Conservation (phyloP, 2,329 filamentous ascomycete genomes). For the Hyphodiscus sp. region DNA sequence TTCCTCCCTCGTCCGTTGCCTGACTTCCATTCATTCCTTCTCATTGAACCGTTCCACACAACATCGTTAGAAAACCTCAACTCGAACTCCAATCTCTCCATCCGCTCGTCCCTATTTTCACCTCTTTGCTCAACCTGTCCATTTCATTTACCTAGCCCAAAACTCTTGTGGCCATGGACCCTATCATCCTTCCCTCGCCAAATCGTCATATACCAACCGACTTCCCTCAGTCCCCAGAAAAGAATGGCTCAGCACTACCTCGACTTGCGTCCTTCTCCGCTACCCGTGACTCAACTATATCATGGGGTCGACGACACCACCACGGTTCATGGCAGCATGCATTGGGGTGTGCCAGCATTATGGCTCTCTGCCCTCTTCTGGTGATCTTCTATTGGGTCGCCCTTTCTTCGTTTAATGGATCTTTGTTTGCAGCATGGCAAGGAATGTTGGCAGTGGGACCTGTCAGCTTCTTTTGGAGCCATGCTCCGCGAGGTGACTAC, state of each 20-base stretch:
- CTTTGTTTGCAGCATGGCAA: constrained; percentile 12
- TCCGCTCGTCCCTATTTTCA: neutral
- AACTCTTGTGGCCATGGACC: constrained; percentile 1
- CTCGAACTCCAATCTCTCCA: neutral
- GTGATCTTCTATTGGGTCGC: constrained; percentile 22
- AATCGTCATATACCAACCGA: constrained; percentile 6
- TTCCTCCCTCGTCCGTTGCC: neutral
- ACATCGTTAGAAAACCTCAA: neutral
- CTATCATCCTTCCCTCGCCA: constrained; percentile 12
- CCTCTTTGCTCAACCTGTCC: neutral
- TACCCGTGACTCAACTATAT: constrained; percentile 13
- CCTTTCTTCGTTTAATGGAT: constrained; percentile 18
- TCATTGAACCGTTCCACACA: neutral
- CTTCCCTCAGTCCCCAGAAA: constrained; percentile 1
- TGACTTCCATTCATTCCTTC: neutral
- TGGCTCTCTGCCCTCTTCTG: constrained; percentile 17
- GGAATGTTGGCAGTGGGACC: constrained; percentile 8
- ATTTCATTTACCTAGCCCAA: neutral
- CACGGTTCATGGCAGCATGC: constrained; percentile 24
- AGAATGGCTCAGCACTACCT: neutral
- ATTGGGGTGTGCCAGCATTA: constrained; percentile 19
- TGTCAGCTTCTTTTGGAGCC: constrained; percentile 11
- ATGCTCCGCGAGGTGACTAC: constrained; percentile 11
- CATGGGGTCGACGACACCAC: constrained; percentile 22
- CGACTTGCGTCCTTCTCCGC: constrained; percentile 10